Conservation (phyloP, 2,329 filamentous ascomycete species). For the Hymenoscyphus fructigenus region DNA sequence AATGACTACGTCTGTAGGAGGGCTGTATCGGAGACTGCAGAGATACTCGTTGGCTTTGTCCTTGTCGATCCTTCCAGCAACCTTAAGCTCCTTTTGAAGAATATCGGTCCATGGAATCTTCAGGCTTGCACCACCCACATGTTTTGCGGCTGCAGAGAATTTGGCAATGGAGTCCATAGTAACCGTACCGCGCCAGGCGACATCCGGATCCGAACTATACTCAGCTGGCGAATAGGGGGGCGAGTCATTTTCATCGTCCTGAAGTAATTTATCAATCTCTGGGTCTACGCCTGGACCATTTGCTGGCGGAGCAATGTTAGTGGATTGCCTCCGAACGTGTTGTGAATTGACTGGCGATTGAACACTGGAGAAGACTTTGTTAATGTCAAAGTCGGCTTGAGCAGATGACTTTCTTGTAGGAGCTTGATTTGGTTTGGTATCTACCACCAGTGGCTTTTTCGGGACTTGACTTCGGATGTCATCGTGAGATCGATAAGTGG, state of each 20-base stretch:
- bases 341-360: conserved; percentile 64
- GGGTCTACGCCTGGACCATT: conserved; percentile 71
- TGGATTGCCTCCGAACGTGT: conserved; percentile 47
- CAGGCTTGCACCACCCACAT: conserved; percentile 82
- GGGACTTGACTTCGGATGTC: conserved; percentile 28
- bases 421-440: conserved; percentile 27
- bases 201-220: conserved; percentile 64
- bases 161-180: conserved; percentile 76
- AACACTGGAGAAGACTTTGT: conserved; percentile 80
- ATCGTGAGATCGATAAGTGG: conserved; percentile 31
- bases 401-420: conserved; percentile 29
- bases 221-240: conserved; percentile 83
- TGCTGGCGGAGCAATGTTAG: conserved; percentile 39
- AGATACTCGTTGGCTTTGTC: conserved; percentile 88
- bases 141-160: conserved; percentile 74
- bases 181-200: conserved; percentile 76
- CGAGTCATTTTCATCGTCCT: conserved; percentile 75
- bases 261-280: conserved; percentile 85
- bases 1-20: conserved; percentile 80
- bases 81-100: conserved; percentile 66
- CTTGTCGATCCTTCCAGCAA: conserved; percentile 78
- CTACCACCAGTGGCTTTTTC: conserved; percentile 35
- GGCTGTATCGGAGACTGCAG: conserved; percentile 79
- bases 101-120: conserved; percentile 70
- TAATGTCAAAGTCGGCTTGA: conserved; percentile 68